A percentile compares a stretch with the other conserved stretches of the same genome.
These are phyloP conservation scores for Harrya chromipes DNA, from an alignment of 768 basidiomycete genomes.

Conservation along the genomic window DNA sequence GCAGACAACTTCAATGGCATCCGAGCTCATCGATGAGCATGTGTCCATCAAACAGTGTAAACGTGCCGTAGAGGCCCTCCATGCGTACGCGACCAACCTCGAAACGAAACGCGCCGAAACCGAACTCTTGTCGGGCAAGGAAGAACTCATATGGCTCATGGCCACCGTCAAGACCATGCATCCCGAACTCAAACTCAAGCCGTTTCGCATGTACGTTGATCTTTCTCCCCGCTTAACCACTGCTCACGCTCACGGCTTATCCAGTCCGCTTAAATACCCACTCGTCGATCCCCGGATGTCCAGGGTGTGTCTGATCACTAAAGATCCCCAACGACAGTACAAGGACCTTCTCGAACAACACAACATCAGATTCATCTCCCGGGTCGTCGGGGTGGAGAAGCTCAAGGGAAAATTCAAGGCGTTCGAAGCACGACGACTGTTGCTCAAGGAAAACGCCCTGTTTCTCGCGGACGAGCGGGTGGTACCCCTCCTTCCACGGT, in stretches of 20 bases:
- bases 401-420: conserved; percentile 91
- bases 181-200: conserved; percentile 73
- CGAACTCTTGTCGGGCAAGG: conserved; percentile 73
- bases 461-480: conserved; percentile 94
- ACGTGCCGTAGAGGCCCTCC: conserved; percentile 76
- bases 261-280: conserved; percentile 71
- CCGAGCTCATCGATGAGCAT: conserved; percentile 62
- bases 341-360: conserved; percentile 83
- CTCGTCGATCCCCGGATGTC: conserved; percentile 80
- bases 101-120: conserved; percentile 63
- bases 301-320: conserved; percentile 86
- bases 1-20: conserved; percentile 35
- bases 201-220: conserved; percentile 71
- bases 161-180: conserved; percentile 83
- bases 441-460: conserved; percentile 86
- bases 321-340: conserved; percentile 94
- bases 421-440: conserved; percentile 75
- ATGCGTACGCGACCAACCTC: conserved; percentile 63
- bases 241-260: background rate
- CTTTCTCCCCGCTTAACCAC: background rate
- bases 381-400: conserved; percentile 88
- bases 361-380: conserved; percentile 83
- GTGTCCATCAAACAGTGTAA: conserved; percentile 73
- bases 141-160: conserved; percentile 87
- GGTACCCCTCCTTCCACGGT: conserved; percentile 78